Conservation (phyloP, 1,139 yeast species). For the Suhomyces terraborum region DNA sequence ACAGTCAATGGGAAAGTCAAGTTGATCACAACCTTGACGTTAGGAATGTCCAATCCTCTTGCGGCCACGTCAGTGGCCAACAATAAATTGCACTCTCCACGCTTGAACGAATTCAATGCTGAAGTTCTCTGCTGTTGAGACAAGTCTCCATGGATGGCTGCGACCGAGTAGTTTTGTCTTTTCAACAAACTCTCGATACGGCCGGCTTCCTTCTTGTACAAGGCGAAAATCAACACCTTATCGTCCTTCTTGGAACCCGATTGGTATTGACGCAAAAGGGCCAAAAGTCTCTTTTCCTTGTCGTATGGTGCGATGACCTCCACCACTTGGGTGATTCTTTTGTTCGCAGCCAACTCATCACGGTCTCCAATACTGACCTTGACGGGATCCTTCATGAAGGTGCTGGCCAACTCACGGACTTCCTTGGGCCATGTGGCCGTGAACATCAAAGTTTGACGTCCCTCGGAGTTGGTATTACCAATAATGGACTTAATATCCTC, state of each 20-base stretch:
- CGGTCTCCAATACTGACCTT: slow-evolving; percentile 92
- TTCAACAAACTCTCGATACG: slow-evolving; percentile 79
- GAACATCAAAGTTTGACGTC: slow-evolving; percentile 84
- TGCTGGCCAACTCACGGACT: slow-evolving; percentile 86
- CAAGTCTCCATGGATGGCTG: slow-evolving; percentile 96
- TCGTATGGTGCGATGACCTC: slow-evolving; percentile 86
- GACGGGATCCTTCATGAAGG: slow-evolving; percentile 81
- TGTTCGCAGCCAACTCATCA: slow-evolving; percentile 92
- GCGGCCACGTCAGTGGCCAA: slow-evolving; percentile 99
- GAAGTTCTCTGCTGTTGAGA: slow-evolving; percentile 89
- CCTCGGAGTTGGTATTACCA: slow-evolving; percentile 45
- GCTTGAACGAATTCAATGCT: slow-evolving; percentile 83
- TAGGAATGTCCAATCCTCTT: slow-evolving; percentile 96
- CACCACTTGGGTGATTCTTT: slow-evolving; percentile 87
- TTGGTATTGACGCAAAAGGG: slow-evolving; percentile 73
- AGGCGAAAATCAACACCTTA: slow-evolving; percentile 86
- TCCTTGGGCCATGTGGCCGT: slow-evolving; percentile 92
- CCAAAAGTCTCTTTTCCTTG: slow-evolving; percentile 77
- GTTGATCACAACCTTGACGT: slow-evolving; percentile 93
- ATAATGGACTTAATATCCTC: slow-evolving; percentile 89
- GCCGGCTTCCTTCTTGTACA: slow-evolving; percentile 94
- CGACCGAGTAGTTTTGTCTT: slow-evolving; percentile 74
- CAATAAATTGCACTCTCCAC: slow-evolving; percentile 72
- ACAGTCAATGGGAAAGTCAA: slow-evolving; percentile 96
- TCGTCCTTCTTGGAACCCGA: slow-evolving; percentile 65